Evolutionary conservation across 192 early-diverging fungal species (phyloP), one percentile per base, ranked within the genome.

Genomic region (Mortierella claussenii): DNA sequence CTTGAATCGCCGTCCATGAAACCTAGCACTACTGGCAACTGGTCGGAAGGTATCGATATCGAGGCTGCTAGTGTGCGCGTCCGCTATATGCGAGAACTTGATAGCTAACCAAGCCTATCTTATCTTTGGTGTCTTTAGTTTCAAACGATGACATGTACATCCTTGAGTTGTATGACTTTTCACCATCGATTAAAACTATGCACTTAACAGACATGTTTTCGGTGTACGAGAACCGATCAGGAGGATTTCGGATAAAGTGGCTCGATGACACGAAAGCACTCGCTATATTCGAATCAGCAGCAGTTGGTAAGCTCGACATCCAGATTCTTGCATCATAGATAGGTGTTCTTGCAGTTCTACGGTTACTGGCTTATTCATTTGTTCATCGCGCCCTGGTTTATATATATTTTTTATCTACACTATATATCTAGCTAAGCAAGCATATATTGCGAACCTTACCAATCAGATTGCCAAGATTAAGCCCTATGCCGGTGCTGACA

Each of bases 211-310:
- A 86, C 17, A 90, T 93, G 46, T 91, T 91, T 75, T 60, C 82
- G 45, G 75, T 86, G 18, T 88, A 83, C 46, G 85, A 88, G 63
- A 78, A 82, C 43, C 75, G 82, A 48, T 80, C 86, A 45, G 89
- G 89, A 50, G 89, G 89, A 13, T 91, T 85, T 70, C 60, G 81
- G 45, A 89, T 93, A 56, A 92, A 93, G 57, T 93, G 92, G 92
- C 42, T 90, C 20, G 83, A 87, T 61, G 90, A 92, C 73, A 92
- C 89, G 24, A 79, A 82, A 49, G 89, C 89, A 20, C 68, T 90
- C 18, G 83, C 88, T 37, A 86, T 92, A 37, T 93, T 93, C 79
- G 82, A 83, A 44, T 87, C 89, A 66, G 85, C 88, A 9, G 69
- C 81, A 47, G 84, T 87, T 42, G 90, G 89, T 90, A 82, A 27